Percentiles rank a stretch among this genome's conserved stretches.
Conservation (phyloP, 495 filamentous ascomycete genomes). For the Parmelia sp. region DNA sequence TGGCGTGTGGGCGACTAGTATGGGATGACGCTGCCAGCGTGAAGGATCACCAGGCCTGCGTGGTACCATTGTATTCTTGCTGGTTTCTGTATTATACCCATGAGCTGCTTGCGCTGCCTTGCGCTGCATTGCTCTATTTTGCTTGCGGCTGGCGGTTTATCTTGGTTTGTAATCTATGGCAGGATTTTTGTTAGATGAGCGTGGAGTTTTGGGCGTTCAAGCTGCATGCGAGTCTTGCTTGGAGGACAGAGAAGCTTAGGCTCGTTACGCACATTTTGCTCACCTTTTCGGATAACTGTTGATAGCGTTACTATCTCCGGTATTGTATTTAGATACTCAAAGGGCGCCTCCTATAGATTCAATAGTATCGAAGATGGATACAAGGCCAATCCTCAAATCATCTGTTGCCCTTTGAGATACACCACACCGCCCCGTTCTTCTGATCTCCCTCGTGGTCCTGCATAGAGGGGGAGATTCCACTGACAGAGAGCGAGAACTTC, state of each 20-base stretch:
- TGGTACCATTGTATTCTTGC: neutral
- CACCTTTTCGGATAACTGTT: neutral
- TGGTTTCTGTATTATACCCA: neutral
- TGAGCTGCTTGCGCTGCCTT: neutral
- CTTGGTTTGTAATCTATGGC: neutral
- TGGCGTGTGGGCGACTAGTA: conserved; percentile 11
- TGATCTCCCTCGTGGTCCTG: no score
- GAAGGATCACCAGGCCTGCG: neutral
- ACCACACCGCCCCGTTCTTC: no score
- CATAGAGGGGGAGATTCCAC: no score
- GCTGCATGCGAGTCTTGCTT: neutral
- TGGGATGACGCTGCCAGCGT: conserved; percentile 2
- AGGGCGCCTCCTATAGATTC: neutral
- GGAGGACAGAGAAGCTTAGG: neutral
- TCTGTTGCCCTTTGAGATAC: no score
- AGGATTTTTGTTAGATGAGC: neutral
- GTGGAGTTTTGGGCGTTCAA: neutral
- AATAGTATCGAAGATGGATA: neutral
- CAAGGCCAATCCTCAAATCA: neutral
- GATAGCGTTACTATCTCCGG: neutral
- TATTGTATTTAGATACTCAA: neutral
- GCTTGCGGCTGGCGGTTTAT: neutral
- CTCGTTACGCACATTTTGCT: neutral
- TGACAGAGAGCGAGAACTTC: no score
- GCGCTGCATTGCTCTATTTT: neutral